Evolutionary conservation across 75 land plant species (phyloP).

Genomic region (Pseudotsuga menziesii): DNA sequence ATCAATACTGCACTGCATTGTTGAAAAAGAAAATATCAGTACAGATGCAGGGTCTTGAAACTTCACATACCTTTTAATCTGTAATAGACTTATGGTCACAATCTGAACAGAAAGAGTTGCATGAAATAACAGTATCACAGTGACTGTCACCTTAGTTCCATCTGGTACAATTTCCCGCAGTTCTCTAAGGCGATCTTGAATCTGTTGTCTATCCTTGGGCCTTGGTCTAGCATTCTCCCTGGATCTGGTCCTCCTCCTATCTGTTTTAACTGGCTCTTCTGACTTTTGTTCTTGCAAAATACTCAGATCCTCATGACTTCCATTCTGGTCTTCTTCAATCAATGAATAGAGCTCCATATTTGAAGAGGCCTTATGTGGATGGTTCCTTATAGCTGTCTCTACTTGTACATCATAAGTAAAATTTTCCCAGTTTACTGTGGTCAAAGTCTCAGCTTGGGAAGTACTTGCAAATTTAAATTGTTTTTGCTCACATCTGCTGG

Average conservation of each 20-base stretch:
- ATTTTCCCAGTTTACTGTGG: neutral
- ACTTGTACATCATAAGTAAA: neutral
- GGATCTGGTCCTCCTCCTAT: conserved; percentile 59
- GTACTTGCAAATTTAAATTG: neutral
- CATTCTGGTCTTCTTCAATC: conserved; percentile 37
- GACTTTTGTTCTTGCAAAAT: conserved; percentile 18
- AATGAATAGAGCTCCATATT: conserved; percentile 32
- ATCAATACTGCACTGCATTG: conserved; percentile 28
- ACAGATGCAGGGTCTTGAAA: neutral
- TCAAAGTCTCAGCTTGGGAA: neutral
- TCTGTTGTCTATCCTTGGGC: conserved; percentile 81
- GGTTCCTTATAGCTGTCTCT: neutral
- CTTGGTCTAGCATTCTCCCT: conserved; percentile 68
- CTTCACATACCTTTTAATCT: neutral
- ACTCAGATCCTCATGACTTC: conserved; percentile 12
- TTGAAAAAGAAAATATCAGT: neutral
- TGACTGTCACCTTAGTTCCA: conserved; percentile 55
- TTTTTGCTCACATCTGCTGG: conserved; percentile 7
- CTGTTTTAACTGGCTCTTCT: conserved; percentile 25
- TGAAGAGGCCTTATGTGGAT: conserved; percentile 4
- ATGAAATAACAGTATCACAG: neutral
- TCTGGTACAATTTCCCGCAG: conserved; percentile 70
- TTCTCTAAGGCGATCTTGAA: conserved; percentile 80
- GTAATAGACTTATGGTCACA: neutral
- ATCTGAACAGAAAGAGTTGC: neutral